Evolutionary conservation across 352 stramenopile genomes (phyloP).

Genomic region (Globisporangium acanthophoron): DNA sequence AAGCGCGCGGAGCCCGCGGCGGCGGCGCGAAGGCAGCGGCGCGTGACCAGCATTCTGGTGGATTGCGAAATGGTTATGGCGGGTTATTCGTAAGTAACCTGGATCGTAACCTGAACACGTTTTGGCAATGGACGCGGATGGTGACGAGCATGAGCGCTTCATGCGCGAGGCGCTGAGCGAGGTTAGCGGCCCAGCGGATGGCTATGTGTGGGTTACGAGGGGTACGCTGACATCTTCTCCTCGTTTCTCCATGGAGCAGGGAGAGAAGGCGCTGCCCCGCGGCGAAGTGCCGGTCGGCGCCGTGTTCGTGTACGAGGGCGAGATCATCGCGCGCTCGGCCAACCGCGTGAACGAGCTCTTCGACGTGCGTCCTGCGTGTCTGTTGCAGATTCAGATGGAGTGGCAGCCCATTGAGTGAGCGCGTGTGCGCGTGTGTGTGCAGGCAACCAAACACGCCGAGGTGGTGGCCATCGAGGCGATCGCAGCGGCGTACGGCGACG

Average conservation of each 20-base stretch:
- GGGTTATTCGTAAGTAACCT: background rate
- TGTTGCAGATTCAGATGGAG: background rate
- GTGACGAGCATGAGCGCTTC: slow-evolving; percentile 35
- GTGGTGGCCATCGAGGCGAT: slow-evolving; percentile 88
- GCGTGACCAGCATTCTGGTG: slow-evolving; percentile 1
- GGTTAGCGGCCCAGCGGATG: slow-evolving; percentile 15
- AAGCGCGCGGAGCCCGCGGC: slow-evolving; percentile 3
- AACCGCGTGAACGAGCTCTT: slow-evolving; percentile 88
- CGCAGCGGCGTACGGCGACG: slow-evolving; percentile 32
- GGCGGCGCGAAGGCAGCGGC: slow-evolving; percentile 12
- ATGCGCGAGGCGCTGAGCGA: slow-evolving; percentile 71
- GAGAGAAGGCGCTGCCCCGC: slow-evolving; percentile 61
- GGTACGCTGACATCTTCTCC: too few relatives aligned
- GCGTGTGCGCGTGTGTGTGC: background rate
- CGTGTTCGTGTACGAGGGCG: slow-evolving; percentile 82
- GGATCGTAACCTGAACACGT: background rate
- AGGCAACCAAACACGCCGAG: slow-evolving; percentile 89
- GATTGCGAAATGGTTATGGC: background rate
- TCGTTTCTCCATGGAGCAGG: slow-evolving; percentile 25
- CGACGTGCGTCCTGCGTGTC: slow-evolving; percentile 38
- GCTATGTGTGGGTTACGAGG: background rate
- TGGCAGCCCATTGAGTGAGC: background rate
- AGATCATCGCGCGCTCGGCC: slow-evolving; percentile 72
- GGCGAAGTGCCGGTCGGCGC: slow-evolving; percentile 90
- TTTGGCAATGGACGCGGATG: slow-evolving; percentile 2